Base-by-base conservation (phyloP, 2,329 filamentous ascomycete species). In the Phyllosticta citriasiana region DNA sequence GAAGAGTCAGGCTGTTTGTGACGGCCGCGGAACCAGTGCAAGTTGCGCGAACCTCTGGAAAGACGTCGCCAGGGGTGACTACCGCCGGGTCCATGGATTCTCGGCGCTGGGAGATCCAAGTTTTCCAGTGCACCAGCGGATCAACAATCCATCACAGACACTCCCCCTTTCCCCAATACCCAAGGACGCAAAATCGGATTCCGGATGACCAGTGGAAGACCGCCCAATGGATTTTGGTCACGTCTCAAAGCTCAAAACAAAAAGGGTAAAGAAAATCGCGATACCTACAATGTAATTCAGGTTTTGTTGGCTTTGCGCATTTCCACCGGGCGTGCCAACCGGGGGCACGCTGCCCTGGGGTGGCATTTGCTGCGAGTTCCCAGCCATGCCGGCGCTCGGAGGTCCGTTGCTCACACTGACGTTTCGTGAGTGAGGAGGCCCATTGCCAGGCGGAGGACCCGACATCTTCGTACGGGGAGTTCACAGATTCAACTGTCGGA, bases 201-300 rank as follows among this genome's bases (percentile, higher is more conserved):
- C 9, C 6, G 27, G 9, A 8, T 7, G 27, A 30, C 27, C 27
- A 30, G 27, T 22, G 19, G 19, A 22, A 22, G 19, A 22, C 19
- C 27, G 27, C 9, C 1, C 27, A 6, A 30, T 30, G 27, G 27
- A 30, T 30, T 8, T 30, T 8, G 5, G 9, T 8, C 27, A 30
- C 27, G 9, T 6, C 9, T 7, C 6, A 58, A 25, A 19, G 6
- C 10, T 19, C 25, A 25, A 27, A 51, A 60, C 7, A 53, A 27
- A 51, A 10, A 62, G 51, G 52, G 35, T 24, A 50, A n/a, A 62
- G 53, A 55, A 22, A 64, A 62, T 14, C 2, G 8, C 54, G 4
- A 22, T 27, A 80, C 92, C 83, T 82, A 97, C 93, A 75, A 97
- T 97, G 68, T 96, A 91, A 69, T 97, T 97, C 1, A 97, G 76